Percentiles rank a stretch among this genome's conserved stretches.
phyloP scores from a whole-genome alignment of 2,329 filamentous ascomycete species.

The Thermothelomyces thermophilus region DNA sequence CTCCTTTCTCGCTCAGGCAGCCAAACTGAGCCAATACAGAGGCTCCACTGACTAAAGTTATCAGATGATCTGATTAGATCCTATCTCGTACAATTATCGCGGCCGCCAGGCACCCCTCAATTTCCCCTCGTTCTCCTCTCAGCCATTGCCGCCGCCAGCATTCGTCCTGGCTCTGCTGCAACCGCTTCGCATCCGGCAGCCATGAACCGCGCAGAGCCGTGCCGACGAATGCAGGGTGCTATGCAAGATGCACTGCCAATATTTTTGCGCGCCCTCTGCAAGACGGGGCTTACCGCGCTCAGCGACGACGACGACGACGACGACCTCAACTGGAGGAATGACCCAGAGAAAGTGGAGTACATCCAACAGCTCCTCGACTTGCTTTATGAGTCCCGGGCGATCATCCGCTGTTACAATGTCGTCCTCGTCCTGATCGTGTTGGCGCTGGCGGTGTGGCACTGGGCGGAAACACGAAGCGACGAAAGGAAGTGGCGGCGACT shows the following conservation, averaged over 20 bases:
- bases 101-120: too few species aligned
- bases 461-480: slow-evolving; percentile 21
- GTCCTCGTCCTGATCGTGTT: slow-evolving; percentile 28
- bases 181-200: too few species aligned
- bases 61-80: slow-evolving; percentile 9
- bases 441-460: slow-evolving; percentile 28
- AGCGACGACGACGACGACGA: slow-evolving; percentile 12
- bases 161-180: too few species aligned
- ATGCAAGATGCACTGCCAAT: background rate
- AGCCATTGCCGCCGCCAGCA: too few species aligned
- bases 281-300: background rate
- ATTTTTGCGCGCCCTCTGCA: slow-evolving; percentile 14
- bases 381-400: slow-evolving; percentile 30
- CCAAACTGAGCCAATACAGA: too few species aligned
- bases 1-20: too few species aligned
- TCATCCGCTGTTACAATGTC: slow-evolving; percentile 32
- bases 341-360: slow-evolving; percentile 34
- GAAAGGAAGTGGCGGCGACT: slow-evolving; percentile 22
- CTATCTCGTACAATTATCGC: background rate
- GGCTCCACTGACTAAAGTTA: background rate
- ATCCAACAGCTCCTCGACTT: slow-evolving; percentile 29
- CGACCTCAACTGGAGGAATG: slow-evolving; percentile 24
- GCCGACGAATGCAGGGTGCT: too few species aligned
- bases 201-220: too few species aligned
- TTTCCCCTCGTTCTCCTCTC: too few species aligned